Conservation (phyloP, 768 basidiomycete species). For the Clitopilus hobsonii region DNA sequence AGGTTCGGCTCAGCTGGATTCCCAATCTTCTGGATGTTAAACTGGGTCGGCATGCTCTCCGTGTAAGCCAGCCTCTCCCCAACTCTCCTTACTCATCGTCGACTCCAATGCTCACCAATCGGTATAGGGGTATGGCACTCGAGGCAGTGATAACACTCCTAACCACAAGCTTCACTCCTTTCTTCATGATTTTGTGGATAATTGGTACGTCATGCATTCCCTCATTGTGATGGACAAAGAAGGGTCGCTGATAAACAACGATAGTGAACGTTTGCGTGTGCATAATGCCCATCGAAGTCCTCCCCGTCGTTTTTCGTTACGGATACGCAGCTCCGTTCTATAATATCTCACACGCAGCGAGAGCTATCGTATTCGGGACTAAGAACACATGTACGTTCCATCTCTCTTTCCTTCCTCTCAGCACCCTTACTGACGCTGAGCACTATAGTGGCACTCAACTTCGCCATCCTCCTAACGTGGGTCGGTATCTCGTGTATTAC, state of each 20-base stretch:
- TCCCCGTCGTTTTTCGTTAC: slow-evolving; percentile 57
- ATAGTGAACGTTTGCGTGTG: slow-evolving; percentile 61
- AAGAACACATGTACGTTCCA: slow-evolving; percentile 35
- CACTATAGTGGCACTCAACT: slow-evolving; percentile 51
- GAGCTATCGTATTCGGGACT: slow-evolving; percentile 63
- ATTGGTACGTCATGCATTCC: slow-evolving; percentile 48
- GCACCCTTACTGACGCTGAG: background rate
- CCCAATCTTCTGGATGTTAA: slow-evolving; percentile 68
- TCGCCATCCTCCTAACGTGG: slow-evolving; percentile 58
- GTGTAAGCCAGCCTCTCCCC: slow-evolving; percentile 31
- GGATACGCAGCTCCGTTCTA: slow-evolving; percentile 73
- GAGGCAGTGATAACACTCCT: slow-evolving; percentile 59
- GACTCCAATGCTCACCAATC: background rate
- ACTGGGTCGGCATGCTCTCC: slow-evolving; percentile 57
- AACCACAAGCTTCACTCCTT: slow-evolving; percentile 50
- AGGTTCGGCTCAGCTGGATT: slow-evolving; percentile 53
- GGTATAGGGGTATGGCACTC: slow-evolving; percentile 52
- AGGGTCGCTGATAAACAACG: background rate
- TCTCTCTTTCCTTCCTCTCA: background rate
- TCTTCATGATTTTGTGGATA: slow-evolving; percentile 69
- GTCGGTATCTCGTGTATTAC: slow-evolving; percentile 48
- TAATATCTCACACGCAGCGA: slow-evolving; percentile 56
- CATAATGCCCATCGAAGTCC: slow-evolving; percentile 50
- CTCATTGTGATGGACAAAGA: too few relatives aligned
- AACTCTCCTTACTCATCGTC: background rate